Evolutionary conservation across 2,329 filamentous ascomycete genomes (phyloP).

Genomic region (Penicillium sp.): DNA sequence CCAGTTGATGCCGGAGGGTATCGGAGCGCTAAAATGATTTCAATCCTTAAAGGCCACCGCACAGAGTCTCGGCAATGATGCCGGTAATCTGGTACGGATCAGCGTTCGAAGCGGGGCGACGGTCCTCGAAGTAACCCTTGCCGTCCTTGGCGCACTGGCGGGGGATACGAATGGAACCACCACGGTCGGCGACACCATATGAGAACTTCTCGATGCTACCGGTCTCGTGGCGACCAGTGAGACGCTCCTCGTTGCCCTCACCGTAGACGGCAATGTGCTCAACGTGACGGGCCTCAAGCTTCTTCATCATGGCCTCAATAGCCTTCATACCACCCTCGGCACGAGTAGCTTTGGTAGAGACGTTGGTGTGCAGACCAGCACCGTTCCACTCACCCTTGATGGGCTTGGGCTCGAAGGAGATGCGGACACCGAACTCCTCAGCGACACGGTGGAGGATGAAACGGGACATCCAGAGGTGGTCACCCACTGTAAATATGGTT

Average conservation of each 20-base stretch:
- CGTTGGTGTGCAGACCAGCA: constrained; percentile 90
- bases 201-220: constrained; percentile 90
- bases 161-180: constrained; percentile 89
- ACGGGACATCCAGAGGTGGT: constrained; percentile 92
- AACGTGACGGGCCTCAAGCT: constrained; percentile 72
- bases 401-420: constrained; percentile 94
- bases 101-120: constrained; percentile 79
- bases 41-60: constrained; percentile 42
- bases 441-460: constrained; percentile 89
- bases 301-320: constrained; percentile 85
- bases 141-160: constrained; percentile 81
- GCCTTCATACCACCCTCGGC: constrained; percentile 90
- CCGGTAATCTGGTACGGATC: constrained; percentile 84
- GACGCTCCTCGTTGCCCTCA: constrained; percentile 90
- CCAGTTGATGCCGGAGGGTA: constrained; percentile 42
- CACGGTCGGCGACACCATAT: constrained; percentile 94
- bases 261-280: constrained; percentile 94
- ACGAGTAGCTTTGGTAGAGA: constrained; percentile 87
- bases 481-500: constrained; percentile 65
- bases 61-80: constrained; percentile 73
- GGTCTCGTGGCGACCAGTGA: constrained; percentile 93
- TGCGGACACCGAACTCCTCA: constrained; percentile 95
- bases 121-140: constrained; percentile 92
- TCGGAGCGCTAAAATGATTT: constrained; percentile 40
- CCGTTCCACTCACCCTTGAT: constrained; percentile 97